Evolutionary conservation across 164 flowering plant species (phyloP), one percentile per base, ranked within the genome.

Genomic region (Vitis riparia): DNA sequence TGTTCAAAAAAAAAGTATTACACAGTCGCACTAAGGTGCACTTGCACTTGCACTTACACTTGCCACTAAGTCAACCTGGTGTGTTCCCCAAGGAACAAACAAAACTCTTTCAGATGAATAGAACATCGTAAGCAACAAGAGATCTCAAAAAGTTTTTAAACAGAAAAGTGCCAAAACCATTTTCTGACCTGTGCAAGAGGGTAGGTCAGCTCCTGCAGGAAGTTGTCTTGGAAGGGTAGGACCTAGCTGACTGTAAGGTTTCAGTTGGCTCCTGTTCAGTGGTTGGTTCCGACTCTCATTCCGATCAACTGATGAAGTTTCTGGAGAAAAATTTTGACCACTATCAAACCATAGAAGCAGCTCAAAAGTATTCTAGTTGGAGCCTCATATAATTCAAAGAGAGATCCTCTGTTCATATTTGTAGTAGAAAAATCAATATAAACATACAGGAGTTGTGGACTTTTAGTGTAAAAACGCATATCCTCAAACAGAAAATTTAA

Each of bases 201-300:
- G 97, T 55, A 88, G 81, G 82, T 84, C 90, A 66, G 97, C 98
- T 80, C 90, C 78, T 67, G 78, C 79, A 62, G 98, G 98, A 83
- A 94, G 97, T 69, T 91, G 91, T 17, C 77, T 80, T 64, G 96
- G 96, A 83, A 94, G 80, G 23, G 89, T 29, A 66, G 83, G 65
- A 72, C 75, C 70, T 48, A 77, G 84, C 48, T 80, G 86, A 65
- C 68, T 58, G 51, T 80, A 73, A 73, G 59, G 70, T 78, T 85
- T 93, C 48, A 71, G 48, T 27, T 87, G 90, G 74, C 32, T 82
- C 81, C 83, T 77, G 65, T 68, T 75, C 23, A 65, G 48, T 55
- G 79, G 56, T 67, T 83, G 86, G 67, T 65, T 82, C 90, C 97
- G 75, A 79, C 61, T 78, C 61, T 85, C 95, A 77, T 78, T 81